Conservation (phyloP, 176 grass and related monocot species). For the Carex cristatella region DNA sequence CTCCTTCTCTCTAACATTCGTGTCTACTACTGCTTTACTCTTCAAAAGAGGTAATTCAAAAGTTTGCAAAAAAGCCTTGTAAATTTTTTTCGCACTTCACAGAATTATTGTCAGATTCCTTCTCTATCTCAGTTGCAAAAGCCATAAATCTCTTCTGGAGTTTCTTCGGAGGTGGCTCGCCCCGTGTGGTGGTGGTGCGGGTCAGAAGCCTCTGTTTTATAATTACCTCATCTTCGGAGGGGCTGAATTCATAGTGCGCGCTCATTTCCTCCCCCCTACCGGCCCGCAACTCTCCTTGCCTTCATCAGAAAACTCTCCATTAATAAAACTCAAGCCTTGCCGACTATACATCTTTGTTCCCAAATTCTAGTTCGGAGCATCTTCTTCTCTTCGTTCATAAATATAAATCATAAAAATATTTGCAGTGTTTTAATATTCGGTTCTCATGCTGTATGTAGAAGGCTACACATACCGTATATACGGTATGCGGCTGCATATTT, state of each 20-base stretch:
- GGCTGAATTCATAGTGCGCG: slow-evolving; percentile 69
- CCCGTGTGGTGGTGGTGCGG: slow-evolving; percentile 76
- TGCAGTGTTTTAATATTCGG: too few species aligned
- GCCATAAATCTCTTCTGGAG: slow-evolving; percentile 87
- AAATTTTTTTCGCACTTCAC: slow-evolving; percentile 48
- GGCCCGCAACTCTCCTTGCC: slow-evolving; percentile 50
- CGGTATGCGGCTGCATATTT: too few species aligned
- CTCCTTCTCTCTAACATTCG: slow-evolving; percentile 84
- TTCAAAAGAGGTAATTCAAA: slow-evolving; percentile 87
- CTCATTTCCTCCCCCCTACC: slow-evolving; percentile 65
- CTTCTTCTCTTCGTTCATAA: too few species aligned
- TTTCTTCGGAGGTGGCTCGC: slow-evolving; percentile 88
- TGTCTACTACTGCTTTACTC: slow-evolving; percentile 76
- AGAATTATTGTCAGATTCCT: slow-evolving; percentile 40
- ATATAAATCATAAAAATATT: too few species aligned
- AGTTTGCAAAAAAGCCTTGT: slow-evolving; percentile 77
- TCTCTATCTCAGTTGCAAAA: slow-evolving; percentile 72
- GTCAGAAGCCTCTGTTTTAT: slow-evolving; percentile 95
- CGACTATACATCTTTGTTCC: too few species aligned
- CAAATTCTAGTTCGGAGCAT: too few species aligned
- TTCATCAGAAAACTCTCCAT: slow-evolving; percentile 18
- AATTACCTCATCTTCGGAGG: slow-evolving; percentile 66
- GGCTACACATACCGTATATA: too few species aligned
- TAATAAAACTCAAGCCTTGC: too few species aligned
- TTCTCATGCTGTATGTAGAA: too few species aligned